These are phyloP conservation scores for Glycine soja DNA, from an alignment of 306 rosid genomes.

Conservation along the genomic window DNA sequence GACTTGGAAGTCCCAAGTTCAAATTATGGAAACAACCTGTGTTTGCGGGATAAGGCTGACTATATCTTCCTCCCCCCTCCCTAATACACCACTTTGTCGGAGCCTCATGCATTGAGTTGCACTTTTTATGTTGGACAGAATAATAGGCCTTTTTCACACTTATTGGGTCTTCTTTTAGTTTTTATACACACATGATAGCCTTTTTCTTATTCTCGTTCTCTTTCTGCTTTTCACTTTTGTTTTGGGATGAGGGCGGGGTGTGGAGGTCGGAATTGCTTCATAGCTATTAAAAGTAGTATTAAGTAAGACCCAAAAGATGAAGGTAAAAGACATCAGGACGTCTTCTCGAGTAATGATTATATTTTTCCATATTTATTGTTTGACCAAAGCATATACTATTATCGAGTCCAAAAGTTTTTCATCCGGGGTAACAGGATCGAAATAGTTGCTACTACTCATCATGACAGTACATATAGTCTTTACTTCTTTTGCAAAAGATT, in stretches of 20 bases:
- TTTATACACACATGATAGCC: background rate
- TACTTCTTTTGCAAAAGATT: background rate
- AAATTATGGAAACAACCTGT: background rate
- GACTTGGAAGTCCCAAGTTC: background rate
- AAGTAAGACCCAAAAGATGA: background rate
- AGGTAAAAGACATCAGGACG: background rate
- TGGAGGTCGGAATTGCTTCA: too few species aligned
- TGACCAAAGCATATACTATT: background rate
- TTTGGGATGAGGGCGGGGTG: background rate
- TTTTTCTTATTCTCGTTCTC: background rate
- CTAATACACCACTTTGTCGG: background rate
- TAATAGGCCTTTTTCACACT: constrained; percentile 5
- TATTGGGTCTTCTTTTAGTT: background rate
- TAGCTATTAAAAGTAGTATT: too few species aligned
- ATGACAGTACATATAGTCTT: constrained; percentile 19
- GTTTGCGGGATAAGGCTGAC: background rate
- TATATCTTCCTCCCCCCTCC: background rate
- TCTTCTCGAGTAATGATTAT: constrained; percentile 19
- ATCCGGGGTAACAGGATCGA: background rate
- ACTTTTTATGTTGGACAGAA: background rate
- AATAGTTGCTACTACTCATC: constrained; percentile 17
- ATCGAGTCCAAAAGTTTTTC: background rate
- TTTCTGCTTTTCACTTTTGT: background rate
- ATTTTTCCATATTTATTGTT: constrained; percentile 9
- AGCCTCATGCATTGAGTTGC: background rate